A percentile compares a stretch with the other conserved stretches of the same genome.
Conservation (phyloP, 1,139 yeast species). For the Pichia kudriavzevii region DNA sequence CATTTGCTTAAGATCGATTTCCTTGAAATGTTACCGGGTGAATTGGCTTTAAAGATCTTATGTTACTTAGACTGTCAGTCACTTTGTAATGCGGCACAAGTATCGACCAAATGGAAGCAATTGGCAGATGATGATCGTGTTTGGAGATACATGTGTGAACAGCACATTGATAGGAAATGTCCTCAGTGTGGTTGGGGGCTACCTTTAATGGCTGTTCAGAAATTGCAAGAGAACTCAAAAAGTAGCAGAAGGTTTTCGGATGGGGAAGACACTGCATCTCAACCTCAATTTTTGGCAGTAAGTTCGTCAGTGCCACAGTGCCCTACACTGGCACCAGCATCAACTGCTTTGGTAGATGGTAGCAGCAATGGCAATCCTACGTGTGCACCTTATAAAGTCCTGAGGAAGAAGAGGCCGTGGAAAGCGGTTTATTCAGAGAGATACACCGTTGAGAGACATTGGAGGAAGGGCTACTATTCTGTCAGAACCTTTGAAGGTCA, state of each 20-base stretch:
- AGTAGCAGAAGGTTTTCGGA: conserved; percentile 27
- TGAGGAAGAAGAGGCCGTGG: conserved; percentile 72
- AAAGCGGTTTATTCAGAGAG: conserved; percentile 90
- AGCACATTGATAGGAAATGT: conserved; percentile 93
- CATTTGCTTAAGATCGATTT: conserved; percentile 82
- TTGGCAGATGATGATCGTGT: conserved; percentile 94
- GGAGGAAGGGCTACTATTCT: conserved; percentile 77
- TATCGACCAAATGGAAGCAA: conserved; percentile 74
- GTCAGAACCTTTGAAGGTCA: conserved; percentile 73
- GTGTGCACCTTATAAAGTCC: conserved; percentile 23
- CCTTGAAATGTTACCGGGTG: conserved; percentile 76
- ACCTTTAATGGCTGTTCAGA: conserved; percentile 79
- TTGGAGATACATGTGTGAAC: conserved; percentile 98
- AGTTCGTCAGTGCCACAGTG: too few relatives aligned
- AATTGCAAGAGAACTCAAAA: conserved; percentile 42
- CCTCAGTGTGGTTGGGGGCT: conserved; percentile 99
- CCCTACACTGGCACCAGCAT: too few relatives aligned
- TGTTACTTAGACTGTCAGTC: conserved; percentile 89
- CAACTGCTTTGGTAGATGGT: too few relatives aligned
- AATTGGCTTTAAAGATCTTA: conserved; percentile 72
- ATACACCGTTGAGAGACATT: conserved; percentile 81
- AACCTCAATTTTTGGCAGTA: too few relatives aligned
- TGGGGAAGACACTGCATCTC: too few relatives aligned
- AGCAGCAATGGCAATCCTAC: conserved; percentile 21
- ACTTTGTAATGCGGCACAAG: conserved; percentile 89